Base-by-base conservation (phyloP, 306 rosid species). In the Amphicarpaea edgeworthii region DNA sequence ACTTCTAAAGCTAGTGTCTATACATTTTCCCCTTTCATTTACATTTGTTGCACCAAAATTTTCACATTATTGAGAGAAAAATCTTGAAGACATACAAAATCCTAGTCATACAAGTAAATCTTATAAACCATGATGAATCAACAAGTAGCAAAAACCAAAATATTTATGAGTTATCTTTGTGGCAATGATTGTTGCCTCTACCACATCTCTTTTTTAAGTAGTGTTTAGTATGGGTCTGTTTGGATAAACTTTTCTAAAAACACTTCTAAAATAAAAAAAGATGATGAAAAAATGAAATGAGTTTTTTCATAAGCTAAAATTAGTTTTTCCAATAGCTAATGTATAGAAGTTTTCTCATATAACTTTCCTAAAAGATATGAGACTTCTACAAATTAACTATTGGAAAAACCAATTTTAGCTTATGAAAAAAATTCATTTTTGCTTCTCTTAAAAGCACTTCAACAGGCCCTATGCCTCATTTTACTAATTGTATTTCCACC, bases 1-100 rank as follows among this genome's bases (percentile, higher is more conserved):
- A 83, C 86, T 84, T 84, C 89, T 41, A 91, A 88, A 58, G 77
- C 85, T 1, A 80, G 73, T 32, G 84, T 70, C 30, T 0, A 17
- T 55, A 65, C 77, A 72, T 71, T 83, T 79, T 41, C 84, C 85
- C 59, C 20, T 71, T 65, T 64, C 66, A 47, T 55, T 77, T 83
- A 51, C 37, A 23, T 55, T 80, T 24, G 43, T 87, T 83, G 88
- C 85, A 84, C 38, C 81, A 75, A 82, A 59, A 34, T 63, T 72
- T 26, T 68, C 77, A 66, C 54, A 70, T 46, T 60, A 23, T 24
- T 32, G 14, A 51, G 40, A 41, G 51, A 77, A 65, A 49, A 47
- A 76, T 76, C 60, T 43, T 11, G 19, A 77, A 43, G 4, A 67
- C 50, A 51, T 12, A 16, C 38, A 79, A 43, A 76, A 59, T 68